These are phyloP conservation scores for Claviceps africana DNA, from an alignment of 2,329 filamentous ascomycete species.

Conservation along the genomic window DNA sequence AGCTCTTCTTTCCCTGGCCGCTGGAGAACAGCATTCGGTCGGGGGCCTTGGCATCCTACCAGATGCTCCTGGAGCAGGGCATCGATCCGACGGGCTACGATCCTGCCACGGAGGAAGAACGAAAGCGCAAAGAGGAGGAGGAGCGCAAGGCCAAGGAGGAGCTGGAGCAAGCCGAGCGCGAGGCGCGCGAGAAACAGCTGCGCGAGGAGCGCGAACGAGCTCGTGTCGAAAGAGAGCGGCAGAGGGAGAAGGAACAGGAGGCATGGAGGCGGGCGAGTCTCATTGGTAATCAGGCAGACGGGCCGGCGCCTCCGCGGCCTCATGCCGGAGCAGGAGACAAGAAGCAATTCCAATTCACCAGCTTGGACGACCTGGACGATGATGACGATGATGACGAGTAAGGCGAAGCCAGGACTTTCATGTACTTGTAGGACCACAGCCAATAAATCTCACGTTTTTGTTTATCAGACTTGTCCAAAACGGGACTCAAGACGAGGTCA, in stretches of 20 bases:
- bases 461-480: not conserved
- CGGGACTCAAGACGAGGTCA: constrained; percentile 28
- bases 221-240: constrained; percentile 28
- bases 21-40: constrained; percentile 52
- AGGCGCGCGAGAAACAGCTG: constrained; percentile 28
- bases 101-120: constrained; percentile 39
- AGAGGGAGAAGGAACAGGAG: constrained; percentile 27
- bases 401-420: not conserved
- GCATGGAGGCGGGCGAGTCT: constrained; percentile 27
- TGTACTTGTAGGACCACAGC: not conserved
- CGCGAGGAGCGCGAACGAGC: constrained; percentile 25
- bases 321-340: constrained; percentile 21
- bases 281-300: constrained; percentile 12
- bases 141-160: constrained; percentile 33
- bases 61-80: constrained; percentile 47
- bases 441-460: not conserved
- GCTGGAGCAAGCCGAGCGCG: constrained; percentile 29
- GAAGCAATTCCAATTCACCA: constrained; percentile 44
- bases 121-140: constrained; percentile 36
- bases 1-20: constrained; percentile 66
- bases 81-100: constrained; percentile 48
- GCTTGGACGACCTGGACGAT: constrained; percentile 38
- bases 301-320: constrained; percentile 13
- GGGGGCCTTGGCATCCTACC: constrained; percentile 52
- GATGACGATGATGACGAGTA: constrained; percentile 26